Evolutionary conservation across 1,139 yeast species (phyloP).

Genomic region (Hansenula sp.): DNA sequence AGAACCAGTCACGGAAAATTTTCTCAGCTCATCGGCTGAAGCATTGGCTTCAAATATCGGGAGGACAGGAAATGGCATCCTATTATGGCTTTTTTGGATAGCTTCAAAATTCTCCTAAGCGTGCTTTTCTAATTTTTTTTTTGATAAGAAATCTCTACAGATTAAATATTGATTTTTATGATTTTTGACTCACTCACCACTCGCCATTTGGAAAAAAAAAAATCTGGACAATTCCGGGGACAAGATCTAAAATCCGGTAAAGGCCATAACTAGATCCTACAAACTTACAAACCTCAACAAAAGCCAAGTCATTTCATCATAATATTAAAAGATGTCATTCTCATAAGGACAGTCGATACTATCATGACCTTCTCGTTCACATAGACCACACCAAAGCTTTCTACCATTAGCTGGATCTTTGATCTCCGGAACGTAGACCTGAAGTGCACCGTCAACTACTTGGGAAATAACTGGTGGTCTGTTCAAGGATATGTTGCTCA

Average conservation of each 20-base stretch:
- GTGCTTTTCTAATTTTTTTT: not conserved
- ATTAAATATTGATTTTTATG: not conserved
- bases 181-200: constrained; percentile 1
- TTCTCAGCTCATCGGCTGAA: constrained; percentile 6
- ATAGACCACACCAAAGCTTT: constrained; percentile 83
- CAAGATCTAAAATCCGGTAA: not conserved
- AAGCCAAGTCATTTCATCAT: not conserved
- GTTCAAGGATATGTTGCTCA: constrained; percentile 10
- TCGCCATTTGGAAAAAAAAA: not conserved
- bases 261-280: not conserved
- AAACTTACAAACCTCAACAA: not conserved
- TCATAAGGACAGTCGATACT: constrained; percentile 87
- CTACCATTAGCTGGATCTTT: constrained; percentile 76
- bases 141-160: not conserved
- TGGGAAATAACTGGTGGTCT: constrained; percentile 23
- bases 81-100: not conserved
- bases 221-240: not conserved
- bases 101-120: not conserved
- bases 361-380: constrained; percentile 87
- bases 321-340: constrained; percentile 20
- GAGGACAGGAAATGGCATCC: constrained; percentile 24
- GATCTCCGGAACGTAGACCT: constrained; percentile 48
- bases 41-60: constrained; percentile 15
- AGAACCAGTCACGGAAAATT: constrained; percentile 21
- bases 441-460: constrained; percentile 37